Evolutionary conservation across 371 early-diverging fungal genomes (phyloP).

Genomic region (Rhizopus sp.): DNA sequence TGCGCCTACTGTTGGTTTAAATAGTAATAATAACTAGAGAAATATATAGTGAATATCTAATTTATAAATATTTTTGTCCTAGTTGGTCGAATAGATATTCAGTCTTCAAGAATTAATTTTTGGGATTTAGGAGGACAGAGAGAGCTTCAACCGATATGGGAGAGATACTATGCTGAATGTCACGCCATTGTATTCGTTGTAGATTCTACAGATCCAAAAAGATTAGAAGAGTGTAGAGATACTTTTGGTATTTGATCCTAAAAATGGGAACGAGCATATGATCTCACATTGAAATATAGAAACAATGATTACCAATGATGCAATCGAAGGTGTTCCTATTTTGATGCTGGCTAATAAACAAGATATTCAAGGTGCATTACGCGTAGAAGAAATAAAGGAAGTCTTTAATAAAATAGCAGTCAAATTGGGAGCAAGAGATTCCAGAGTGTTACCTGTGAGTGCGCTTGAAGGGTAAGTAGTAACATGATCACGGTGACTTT

Average conservation of each 20-base stretch:
- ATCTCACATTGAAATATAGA: slow-evolving; percentile 40
- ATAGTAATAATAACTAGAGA: slow-evolving; percentile 60
- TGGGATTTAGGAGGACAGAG: slow-evolving; percentile 95
- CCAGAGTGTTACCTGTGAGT: slow-evolving; percentile 70
- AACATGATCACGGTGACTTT: background rate
- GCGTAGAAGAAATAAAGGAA: slow-evolving; percentile 89
- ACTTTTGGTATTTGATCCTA: slow-evolving; percentile 68
- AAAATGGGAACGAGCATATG: background rate
- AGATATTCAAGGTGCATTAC: slow-evolving; percentile 72
- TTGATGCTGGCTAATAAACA: slow-evolving; percentile 95
- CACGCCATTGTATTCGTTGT: slow-evolving; percentile 94
- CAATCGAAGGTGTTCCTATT: slow-evolving; percentile 86
- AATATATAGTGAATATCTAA: background rate
- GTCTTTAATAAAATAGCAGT: slow-evolving; percentile 88
- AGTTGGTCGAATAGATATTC: slow-evolving; percentile 83
- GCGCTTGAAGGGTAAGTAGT: slow-evolving; percentile 76
- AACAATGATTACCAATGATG: slow-evolving; percentile 72
- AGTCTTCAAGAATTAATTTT: slow-evolving; percentile 74
- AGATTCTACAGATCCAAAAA: slow-evolving; percentile 79
- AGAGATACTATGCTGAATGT: slow-evolving; percentile 90
- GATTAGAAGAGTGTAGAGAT: slow-evolving; percentile 81
- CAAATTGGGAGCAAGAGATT: slow-evolving; percentile 75
- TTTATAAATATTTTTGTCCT: background rate
- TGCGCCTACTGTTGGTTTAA: slow-evolving; percentile 94
- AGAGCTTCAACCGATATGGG: slow-evolving; percentile 91